Evolutionary conservation across 441 rosid genomes (phyloP), one percentile per base, ranked within the genome.

Genomic region (Syzygium syzygioides): DNA sequence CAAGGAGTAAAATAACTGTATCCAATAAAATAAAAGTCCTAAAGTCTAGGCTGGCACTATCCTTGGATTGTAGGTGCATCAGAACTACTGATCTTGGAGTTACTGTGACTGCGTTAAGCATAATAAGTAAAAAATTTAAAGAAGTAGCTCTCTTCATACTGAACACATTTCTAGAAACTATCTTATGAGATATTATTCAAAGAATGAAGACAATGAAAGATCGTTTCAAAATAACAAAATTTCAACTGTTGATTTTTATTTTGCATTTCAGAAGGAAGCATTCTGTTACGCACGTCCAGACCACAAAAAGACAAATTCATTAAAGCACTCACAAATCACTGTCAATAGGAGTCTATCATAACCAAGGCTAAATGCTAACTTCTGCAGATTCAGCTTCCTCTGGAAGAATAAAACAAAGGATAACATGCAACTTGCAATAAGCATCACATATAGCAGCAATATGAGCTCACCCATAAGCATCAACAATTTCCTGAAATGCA

Each of bases 401-500:
- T 50, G 28, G 30, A 59, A 26, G 32, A 55, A 55, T 76, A 34
- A 57, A 37, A 66, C 62, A 37, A n/a, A 20, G 79, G 64, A 52
- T 85, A 53, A 30, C 41, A 30, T 2, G 11, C 41, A 64, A 2
- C n/a, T 37, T 41, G 80, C 80, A 37, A 37, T 71, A 71, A 71
- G 83, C 52, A 32, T 85, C n/a, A 19, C 66, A 19, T 25, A 52
- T 56, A 54, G 88, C 13, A 88, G 86, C 55, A 84, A 86, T 52
- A 56, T 88, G 26, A 92, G 94, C 98, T 94, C 86, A 98, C 99
- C 99, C 99, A 90, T 98, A 98, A 86, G 99, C 99, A 94, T 97
- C 98, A 55, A 98, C 97, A 92, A 98, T 97, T 93, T 98, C 99
- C 91, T 98, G 99, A 93, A 93, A 98, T 62, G 98, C 97, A 92